A percentile compares a stretch with the other conserved stretches of the same genome.
phyloP scores from a whole-genome alignment of 192 early-diverging fungal species.

The Umbelopsis vinacea region DNA sequence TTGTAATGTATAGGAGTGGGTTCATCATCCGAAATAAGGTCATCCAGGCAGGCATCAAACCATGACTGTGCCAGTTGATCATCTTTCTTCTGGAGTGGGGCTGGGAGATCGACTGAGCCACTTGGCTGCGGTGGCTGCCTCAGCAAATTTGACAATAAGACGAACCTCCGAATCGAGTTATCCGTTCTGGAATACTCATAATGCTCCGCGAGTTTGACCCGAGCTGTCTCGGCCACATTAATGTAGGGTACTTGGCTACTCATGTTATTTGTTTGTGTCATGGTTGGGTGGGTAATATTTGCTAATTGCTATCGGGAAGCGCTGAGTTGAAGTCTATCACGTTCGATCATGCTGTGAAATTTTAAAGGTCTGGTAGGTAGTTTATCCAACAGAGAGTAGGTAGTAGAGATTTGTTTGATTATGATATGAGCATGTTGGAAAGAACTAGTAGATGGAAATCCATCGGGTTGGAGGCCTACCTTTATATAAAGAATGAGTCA shows the following conservation, averaged over 20 bases:
- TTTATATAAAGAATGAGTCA: neutral
- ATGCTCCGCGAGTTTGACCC: conserved; percentile 27
- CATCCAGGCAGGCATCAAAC: conserved; percentile 25
- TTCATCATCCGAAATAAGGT: conserved; percentile 7
- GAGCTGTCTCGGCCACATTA: conserved; percentile 15
- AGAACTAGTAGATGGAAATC: no score
- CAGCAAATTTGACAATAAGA: conserved; percentile 24
- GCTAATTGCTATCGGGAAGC: neutral
- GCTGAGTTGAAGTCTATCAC: neutral
- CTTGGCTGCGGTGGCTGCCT: neutral
- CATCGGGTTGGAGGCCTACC: neutral
- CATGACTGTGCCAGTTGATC: conserved; percentile 20
- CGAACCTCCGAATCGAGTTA: conserved; percentile 27
- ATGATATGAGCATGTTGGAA: conserved; percentile 17
- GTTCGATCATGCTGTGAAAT: neutral
- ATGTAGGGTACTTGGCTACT: neutral
- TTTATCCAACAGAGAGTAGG: neutral
- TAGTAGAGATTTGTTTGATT: neutral
- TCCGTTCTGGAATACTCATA: conserved; percentile 27
- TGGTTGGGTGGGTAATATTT: no score
- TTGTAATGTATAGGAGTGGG: neutral
- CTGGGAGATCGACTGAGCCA: neutral
- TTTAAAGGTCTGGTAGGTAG: neutral
- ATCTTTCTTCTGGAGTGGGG: neutral
- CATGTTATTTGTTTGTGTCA: neutral